Evolutionary conservation across 1,284 basidiomycete species (phyloP), one percentile per base, ranked within the genome.

Genomic region (Ganoderma meredithae): DNA sequence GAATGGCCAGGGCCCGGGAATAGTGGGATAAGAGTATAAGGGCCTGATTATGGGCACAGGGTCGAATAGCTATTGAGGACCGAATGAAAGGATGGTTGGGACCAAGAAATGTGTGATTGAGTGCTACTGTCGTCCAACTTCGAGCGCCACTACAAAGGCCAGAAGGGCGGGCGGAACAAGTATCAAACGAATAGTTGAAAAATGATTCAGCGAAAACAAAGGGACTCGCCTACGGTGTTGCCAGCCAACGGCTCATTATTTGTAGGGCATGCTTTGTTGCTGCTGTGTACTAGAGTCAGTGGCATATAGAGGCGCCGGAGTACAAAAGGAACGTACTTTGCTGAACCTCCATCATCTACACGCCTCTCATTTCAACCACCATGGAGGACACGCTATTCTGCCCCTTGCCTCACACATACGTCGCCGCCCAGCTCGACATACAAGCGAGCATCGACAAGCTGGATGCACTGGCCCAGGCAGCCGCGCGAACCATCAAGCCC

Each of bases 401-500:
- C 40, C 56, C 56, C 17, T 2, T 47, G 13, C 56, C 56, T 10
- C 10, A 39, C 22, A 59, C 39, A 15, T 41, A 59, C 22, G 39
- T n/a, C 19, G 33, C 40, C 19, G 56, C 56, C 19, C 39, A 41
- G 56, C 56, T 59, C 12, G 56, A 59, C n/a, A 12, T 59, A 13
- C 9, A 22, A 4, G 39, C 39, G 12, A 59, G n/a, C 13, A 12
- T 66, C 4, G 12, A 41, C 9, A 25, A 17, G 10, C 43, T 62
- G 7, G 39, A 66, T 33, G 0, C 41, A n/a, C n/a, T 25, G 9
- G 60, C 60, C 4, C 15, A 47, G 43, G 31, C 36, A 8, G 65
- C 60, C 3, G 65, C 65, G 0, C 31, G n/a, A 19, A 22, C 31
- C 8, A 64, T 68, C 39, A 43, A 60, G 55, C 40, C 60, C 19